Percentiles rank a stretch among this genome's conserved stretches.
These are phyloP conservation scores for Rhododendron vialii DNA, from an alignment of 148 eudicot species.

Conservation along the genomic window DNA sequence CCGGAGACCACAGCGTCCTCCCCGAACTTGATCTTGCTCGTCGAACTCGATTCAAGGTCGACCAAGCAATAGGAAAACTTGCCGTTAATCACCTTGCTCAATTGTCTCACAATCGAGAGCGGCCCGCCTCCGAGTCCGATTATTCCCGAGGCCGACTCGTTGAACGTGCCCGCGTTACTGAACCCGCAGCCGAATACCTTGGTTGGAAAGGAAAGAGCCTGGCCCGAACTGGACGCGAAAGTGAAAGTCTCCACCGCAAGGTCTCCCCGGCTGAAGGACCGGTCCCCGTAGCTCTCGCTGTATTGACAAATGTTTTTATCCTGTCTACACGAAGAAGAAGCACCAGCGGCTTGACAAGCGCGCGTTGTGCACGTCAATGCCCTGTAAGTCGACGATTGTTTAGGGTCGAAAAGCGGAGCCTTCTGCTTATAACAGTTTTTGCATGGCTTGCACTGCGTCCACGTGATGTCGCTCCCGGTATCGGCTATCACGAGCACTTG, in stretches of 20 bases:
- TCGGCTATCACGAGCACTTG: constrained; percentile 27
- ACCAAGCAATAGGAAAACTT: constrained; percentile 47
- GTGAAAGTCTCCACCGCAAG: constrained; percentile 31
- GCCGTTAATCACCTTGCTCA: background rate
- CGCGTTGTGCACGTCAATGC: constrained; percentile 10
- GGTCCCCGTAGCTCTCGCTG: constrained; percentile 25
- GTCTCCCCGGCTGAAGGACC: constrained; percentile 20
- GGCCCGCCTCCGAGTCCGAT: constrained; percentile 44
- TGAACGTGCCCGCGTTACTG: constrained; percentile 21
- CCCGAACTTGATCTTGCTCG: constrained; percentile 55
- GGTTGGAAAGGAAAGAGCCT: background rate
- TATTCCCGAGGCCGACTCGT: constrained; percentile 19
- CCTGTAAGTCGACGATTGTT: constrained; percentile 16
- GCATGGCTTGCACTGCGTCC: constrained; percentile 49
- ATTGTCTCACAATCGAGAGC: constrained; percentile 31
- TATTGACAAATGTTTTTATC: constrained; percentile 20
- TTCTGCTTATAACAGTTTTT: constrained; percentile 23
- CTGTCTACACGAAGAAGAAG: background rate
- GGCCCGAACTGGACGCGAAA: constrained; percentile 10
- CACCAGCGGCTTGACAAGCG: background rate
- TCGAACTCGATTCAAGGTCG: background rate
- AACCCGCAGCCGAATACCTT: constrained; percentile 34
- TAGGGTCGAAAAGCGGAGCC: constrained; percentile 20
- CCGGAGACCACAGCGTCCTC: constrained; percentile 29
- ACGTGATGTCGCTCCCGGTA: constrained; percentile 38